Conservation (phyloP, 441 rosid species). For the Adansonia rubrostipa region DNA sequence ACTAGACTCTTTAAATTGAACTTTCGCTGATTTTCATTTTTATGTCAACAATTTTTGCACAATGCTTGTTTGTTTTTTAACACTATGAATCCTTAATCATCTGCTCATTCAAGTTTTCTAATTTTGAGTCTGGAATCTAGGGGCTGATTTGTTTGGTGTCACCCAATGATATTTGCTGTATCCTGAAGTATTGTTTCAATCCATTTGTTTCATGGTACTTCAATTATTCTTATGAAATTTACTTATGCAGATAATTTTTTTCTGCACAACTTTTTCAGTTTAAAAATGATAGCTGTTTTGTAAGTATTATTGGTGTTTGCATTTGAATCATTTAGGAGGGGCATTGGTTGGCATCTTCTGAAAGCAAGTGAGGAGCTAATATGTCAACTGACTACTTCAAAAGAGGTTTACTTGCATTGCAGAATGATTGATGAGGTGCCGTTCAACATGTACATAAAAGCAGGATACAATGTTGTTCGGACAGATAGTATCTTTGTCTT, state of each 20-base stretch:
- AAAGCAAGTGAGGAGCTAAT: constrained; percentile 85
- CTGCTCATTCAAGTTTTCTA: background rate
- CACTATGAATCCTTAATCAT: background rate
- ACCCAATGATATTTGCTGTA: background rate
- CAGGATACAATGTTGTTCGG: constrained; percentile 71
- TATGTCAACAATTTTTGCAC: background rate
- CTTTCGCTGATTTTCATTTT: background rate
- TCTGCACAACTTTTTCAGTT: background rate
- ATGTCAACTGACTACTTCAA: constrained; percentile 55
- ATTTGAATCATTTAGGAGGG: constrained; percentile 57
- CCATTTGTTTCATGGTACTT: background rate
- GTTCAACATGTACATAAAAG: constrained; percentile 78
- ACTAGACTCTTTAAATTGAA: background rate
- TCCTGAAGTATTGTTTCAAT: background rate
- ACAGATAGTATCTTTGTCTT: constrained; percentile 72
- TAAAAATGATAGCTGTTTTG: background rate
- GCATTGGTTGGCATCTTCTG: constrained; percentile 91
- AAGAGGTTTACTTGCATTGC: constrained; percentile 86
- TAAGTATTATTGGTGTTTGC: constrained; percentile 21
- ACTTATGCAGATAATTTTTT: background rate
- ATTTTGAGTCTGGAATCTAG: background rate
- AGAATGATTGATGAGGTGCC: constrained; percentile 89
- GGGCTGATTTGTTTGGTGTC: background rate
- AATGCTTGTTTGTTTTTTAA: background rate
- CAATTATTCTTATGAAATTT: background rate